Evolutionary conservation across 345 rosid species (phyloP).

Genomic region (Acer saccharum): DNA sequence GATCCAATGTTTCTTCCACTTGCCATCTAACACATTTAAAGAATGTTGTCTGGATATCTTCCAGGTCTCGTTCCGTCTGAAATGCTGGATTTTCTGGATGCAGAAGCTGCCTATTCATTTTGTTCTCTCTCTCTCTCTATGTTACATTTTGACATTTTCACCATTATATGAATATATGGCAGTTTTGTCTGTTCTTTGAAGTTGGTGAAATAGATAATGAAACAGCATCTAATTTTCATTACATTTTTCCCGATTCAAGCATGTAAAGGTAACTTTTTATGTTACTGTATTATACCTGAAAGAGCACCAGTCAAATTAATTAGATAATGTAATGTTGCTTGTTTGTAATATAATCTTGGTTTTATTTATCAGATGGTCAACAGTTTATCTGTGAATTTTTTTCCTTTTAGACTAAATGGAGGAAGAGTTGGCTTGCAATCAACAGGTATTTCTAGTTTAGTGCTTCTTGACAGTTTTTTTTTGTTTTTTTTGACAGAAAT

Average conservation of each 20-base stretch:
- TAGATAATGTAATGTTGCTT: not conserved
- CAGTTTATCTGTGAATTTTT: not conserved
- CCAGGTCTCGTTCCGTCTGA: slow-evolving; percentile 40
- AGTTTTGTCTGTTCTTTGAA: slow-evolving; percentile 42
- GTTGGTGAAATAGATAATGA: slow-evolving; percentile 60
- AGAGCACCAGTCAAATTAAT: not conserved
- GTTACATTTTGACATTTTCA: slow-evolving; percentile 10
- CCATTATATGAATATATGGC: not conserved
- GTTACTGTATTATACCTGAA: not conserved
- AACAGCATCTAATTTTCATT: slow-evolving; percentile 37
- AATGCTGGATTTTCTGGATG: slow-evolving; percentile 19
- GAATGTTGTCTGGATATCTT: slow-evolving; percentile 47
- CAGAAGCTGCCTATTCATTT: slow-evolving; percentile 32
- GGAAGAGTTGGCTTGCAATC: not conserved
- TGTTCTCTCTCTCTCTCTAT: not conserved
- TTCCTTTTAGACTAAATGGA: not conserved
- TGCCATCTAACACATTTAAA: slow-evolving; percentile 84
- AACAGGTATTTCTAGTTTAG: not conserved
- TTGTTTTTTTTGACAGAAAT: not conserved
- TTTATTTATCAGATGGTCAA: not conserved
- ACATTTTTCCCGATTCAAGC: not conserved
- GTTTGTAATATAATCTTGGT: slow-evolving; percentile 4
- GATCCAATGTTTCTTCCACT: slow-evolving; percentile 81
- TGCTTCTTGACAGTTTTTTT: not conserved
- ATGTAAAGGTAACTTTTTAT: not conserved